Percentiles rank a stretch among this genome's conserved stretches.
Conservation (phyloP, 257 asterid genomes). For the Jaltomata sinuosa region DNA sequence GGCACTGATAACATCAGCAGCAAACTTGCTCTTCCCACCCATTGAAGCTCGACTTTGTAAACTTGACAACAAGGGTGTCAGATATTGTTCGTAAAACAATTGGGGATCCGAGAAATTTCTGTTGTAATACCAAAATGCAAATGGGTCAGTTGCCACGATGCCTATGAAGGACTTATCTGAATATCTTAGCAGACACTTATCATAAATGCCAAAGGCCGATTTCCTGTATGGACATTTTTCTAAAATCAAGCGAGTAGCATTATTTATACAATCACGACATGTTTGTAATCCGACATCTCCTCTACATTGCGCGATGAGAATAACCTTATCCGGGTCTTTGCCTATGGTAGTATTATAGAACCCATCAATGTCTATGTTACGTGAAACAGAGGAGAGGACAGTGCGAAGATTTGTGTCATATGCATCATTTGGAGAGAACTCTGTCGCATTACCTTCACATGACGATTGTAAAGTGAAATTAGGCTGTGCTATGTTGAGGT, state of each 20-base stretch:
- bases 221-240: constrained; percentile 1
- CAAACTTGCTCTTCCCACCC: constrained; percentile 5
- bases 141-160: not conserved
- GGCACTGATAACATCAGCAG: not conserved
- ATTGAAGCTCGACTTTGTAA: not conserved
- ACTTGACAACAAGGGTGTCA: not conserved
- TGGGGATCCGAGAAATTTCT: not conserved
- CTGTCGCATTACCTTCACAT: not conserved
- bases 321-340: not conserved
- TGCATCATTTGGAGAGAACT: constrained; percentile 5
- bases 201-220: constrained; percentile 11
- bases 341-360: constrained; percentile 20
- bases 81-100: not conserved
- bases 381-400: constrained; percentile 22
- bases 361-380: constrained; percentile 1
- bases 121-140: no score
- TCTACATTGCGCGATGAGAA: constrained; percentile 20
- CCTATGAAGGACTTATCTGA: constrained; percentile 8
- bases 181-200: constrained; percentile 13
- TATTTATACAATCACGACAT: constrained; percentile 18
- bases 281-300: constrained; percentile 9
- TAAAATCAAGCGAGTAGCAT: not conserved
- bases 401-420: constrained; percentile 16
- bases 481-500: not conserved
- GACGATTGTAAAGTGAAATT: not conserved